Evolutionary conservation across 164 flowering plant species (phyloP), one percentile per base, ranked within the genome.

Genomic region (Cinnamomum micranthum): DNA sequence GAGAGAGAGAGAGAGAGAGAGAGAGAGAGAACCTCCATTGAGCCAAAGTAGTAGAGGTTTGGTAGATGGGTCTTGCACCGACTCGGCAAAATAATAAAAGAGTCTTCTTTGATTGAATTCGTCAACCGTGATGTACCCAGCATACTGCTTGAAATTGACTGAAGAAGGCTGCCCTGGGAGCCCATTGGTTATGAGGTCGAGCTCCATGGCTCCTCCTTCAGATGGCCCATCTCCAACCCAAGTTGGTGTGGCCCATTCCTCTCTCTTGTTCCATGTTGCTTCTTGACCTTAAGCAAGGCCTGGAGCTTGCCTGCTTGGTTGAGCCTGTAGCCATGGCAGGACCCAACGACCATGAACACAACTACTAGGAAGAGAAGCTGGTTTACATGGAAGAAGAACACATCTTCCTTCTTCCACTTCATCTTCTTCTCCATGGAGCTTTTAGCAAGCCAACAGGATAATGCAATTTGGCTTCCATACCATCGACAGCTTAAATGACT

Each of bases 41-140:
- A 82, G 71, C 82, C 84, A 80, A 2, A 80, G 78, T 51, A 82
- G 13, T 31, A 82, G 82, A 19, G 85, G 85, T 68, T 80, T 77
- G 2, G 75, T 66, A n/a, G 79, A 73, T 5, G 85, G 74, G 59
- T 77, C 68, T 9, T 58, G 50, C 55, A 52, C 33, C 20, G 84
- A 80, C 68, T 82, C 84, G n/a, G 64, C 78, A 75, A 82, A 82
- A 66, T 79, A 79, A 24, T 79, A 82, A 67, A 80, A 79, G 31
- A 81, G 78, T 22, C 74, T 79, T 71, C 84, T 13, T 12, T 79
- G 80, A 6, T 63, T 76, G 0, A 23, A 6, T 7, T 63, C 22
- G 64, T 81, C 74, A 7, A 81, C 81, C 25, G 51, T 79, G 27
- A 81, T 74, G 64, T 79, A 71, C 22, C 84, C 84, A 15, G 77